Conservation (phyloP, 2,329 filamentous ascomycete species). For the Apiospora marii region DNA sequence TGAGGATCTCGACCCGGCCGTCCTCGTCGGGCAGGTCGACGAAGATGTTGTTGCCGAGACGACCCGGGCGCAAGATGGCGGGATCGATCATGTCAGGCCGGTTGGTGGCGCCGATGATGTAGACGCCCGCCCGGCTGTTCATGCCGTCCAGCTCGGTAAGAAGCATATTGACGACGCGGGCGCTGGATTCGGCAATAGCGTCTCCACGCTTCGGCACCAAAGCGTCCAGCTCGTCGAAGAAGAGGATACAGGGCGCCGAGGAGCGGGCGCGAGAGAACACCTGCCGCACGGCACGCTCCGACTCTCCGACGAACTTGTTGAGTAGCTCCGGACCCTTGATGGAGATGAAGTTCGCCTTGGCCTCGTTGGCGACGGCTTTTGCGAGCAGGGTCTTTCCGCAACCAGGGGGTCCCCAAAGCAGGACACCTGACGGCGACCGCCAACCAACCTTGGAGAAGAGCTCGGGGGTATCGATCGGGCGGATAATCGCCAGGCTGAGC, state of each 20-base stretch:
- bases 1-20: slow-evolving; percentile 86
- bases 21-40: slow-evolving; percentile 82
- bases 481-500: slow-evolving; percentile 85
- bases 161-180: slow-evolving; percentile 92
- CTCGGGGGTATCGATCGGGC: slow-evolving; percentile 84
- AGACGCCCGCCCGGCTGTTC: slow-evolving; percentile 81
- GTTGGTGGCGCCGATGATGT: slow-evolving; percentile 94
- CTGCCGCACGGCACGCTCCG: slow-evolving; percentile 89
- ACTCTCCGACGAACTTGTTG: slow-evolving; percentile 98
- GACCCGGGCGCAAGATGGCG: slow-evolving; percentile 90
- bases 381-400: slow-evolving; percentile 97
- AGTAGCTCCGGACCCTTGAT: slow-evolving; percentile 96
- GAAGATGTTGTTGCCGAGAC: slow-evolving; percentile 87
- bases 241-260: slow-evolving; percentile 90
- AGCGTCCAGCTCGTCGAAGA: slow-evolving; percentile 97
- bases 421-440: slow-evolving; percentile 81
- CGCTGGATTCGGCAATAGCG: slow-evolving; percentile 79
- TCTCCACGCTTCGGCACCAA: slow-evolving; percentile 86
- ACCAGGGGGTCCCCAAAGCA: slow-evolving; percentile 96
- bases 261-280: slow-evolving; percentile 89
- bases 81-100: slow-evolving; percentile 95
- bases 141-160: slow-evolving; percentile 94
- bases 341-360: slow-evolving; percentile 96
- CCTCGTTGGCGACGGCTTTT: slow-evolving; percentile 95
- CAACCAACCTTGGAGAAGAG: slow-evolving; percentile 81